Evolutionary conservation across 2,329 filamentous ascomycete species (phyloP), one percentile per base, ranked within the genome.

Genomic region (Arthrobotrys pseudoclavata): DNA sequence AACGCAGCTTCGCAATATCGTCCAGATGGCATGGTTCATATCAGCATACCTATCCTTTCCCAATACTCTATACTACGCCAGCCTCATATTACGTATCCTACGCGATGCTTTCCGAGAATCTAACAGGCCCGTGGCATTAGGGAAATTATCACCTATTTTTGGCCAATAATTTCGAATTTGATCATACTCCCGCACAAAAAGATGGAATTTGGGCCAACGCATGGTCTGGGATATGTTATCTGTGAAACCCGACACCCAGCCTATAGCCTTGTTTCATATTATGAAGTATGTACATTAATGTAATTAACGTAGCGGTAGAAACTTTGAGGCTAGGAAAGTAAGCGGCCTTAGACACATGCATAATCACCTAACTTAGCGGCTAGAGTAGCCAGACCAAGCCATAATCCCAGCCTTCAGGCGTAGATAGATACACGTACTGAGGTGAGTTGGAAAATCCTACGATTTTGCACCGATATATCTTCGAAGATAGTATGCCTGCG

Each of bases 1-100:
- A 53, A 53, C 50, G 50, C 50, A 53, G 15, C 24, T 29, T 18
- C 13, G 29, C 52, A 29, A 57, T 57, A 37, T 57, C 52, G n/a
- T 37, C 22, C 29, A 37, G 7, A 34, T 37, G 29, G 52, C 29
- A 22, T 7, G 26, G 20, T 24, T 24, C 47, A 2, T 45, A 18
- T 20, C 5, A 45, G 20, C 7, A n/a, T 7, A n/a, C 13, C 9
- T 45, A 45, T 20, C 47, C 10, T 47, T 47, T 13, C 2, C 2
- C n/a, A 47, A 20, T 47, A 47, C 42, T 47, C 10, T 12, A 40
- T 13, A 40, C 10, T 31, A 7, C 4, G 7, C 29, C 7, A 13
- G 7, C 34, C 2, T 20, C 18, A 20, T 20, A 4, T 7, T 1
- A 3, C n/a, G 42, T 1, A 53, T 53, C 50, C 26, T 31, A 15